These are phyloP conservation scores for Podospora appendiculata DNA, from an alignment of 495 filamentous ascomycete species.

Conservation along the genomic window DNA sequence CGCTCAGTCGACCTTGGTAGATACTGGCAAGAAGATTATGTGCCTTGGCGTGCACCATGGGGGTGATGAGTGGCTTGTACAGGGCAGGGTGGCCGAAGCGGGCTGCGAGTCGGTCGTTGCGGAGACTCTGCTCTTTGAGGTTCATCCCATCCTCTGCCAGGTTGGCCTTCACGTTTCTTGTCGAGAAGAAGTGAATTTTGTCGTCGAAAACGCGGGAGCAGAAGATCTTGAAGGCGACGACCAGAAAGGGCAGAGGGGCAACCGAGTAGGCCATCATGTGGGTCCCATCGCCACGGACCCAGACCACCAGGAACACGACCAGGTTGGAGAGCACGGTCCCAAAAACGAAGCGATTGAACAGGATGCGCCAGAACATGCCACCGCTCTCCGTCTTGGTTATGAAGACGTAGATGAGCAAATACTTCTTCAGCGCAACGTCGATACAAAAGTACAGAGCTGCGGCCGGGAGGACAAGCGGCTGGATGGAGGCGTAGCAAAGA, in stretches of 20 bases:
- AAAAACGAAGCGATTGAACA: conserved; percentile 90
- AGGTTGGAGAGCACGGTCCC: conserved; percentile 71
- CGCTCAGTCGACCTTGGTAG: conserved; percentile 69
- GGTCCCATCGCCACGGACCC: conserved; percentile 43
- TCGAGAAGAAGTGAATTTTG: conserved; percentile 67
- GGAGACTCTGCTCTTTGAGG: conserved; percentile 33
- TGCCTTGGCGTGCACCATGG: conserved; percentile 91
- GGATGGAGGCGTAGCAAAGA: conserved; percentile 75
- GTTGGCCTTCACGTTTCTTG: conserved; percentile 53
- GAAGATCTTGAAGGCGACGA: conserved; percentile 80
- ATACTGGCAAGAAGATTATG: conserved; percentile 72
- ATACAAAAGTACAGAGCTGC: conserved; percentile 84
- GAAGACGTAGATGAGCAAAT: conserved; percentile 88
- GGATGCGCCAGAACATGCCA: conserved; percentile 82
- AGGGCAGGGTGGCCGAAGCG: conserved; percentile 90
- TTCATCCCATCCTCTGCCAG: conserved; percentile 31
- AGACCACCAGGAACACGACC: conserved; percentile 67
- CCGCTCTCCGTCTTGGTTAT: conserved; percentile 94
- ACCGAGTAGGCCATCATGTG: conserved; percentile 58
- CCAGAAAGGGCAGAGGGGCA: conserved; percentile 69
- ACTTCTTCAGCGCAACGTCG: conserved; percentile 90
- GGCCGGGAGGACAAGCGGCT: conserved; percentile 85
- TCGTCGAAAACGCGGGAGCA: conserved; percentile 71
- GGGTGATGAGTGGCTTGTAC: conserved; percentile 80
- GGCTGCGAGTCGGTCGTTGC: conserved; percentile 63